These are phyloP conservation scores for Agrostemma githago DNA, from an alignment of 148 eudicot genomes.

Conservation along the genomic window DNA sequence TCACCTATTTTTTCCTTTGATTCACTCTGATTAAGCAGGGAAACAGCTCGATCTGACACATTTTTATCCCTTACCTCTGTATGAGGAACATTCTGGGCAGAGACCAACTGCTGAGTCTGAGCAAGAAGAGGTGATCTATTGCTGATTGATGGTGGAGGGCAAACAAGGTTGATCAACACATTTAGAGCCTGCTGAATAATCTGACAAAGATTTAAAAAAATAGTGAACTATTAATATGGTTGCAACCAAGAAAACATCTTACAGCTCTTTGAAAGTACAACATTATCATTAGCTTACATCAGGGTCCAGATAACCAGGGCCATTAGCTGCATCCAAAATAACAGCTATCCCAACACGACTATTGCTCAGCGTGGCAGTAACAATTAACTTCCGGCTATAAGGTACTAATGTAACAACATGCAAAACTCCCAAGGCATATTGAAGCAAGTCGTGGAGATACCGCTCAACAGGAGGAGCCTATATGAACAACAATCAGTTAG, in stretches of 20 bases:
- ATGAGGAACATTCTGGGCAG: slow-evolving; percentile 56
- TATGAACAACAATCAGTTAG: slow-evolving; percentile 14
- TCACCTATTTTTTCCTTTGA: slow-evolving; percentile 59
- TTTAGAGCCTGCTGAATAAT: slow-evolving; percentile 87
- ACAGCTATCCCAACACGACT: slow-evolving; percentile 95
- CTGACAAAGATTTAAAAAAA: slow-evolving; percentile 36
- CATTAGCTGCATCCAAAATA: slow-evolving; percentile 87
- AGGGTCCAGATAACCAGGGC: slow-evolving; percentile 81
- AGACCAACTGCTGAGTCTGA: slow-evolving; percentile 54
- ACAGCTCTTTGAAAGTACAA: not conserved
- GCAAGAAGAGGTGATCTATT: slow-evolving; percentile 56
- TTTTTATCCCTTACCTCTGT: slow-evolving; percentile 51
- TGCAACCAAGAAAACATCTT: not conserved
- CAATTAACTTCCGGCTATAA: slow-evolving; percentile 73
- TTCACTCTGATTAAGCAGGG: slow-evolving; percentile 49
- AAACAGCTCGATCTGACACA: slow-evolving; percentile 41
- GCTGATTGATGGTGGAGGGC: slow-evolving; percentile 98
- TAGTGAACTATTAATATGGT: not conserved
- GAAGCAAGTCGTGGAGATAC: slow-evolving; percentile 94
- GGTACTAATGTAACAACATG: slow-evolving; percentile 90
- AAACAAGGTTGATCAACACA: slow-evolving; percentile 89
- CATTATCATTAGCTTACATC: slow-evolving; percentile 55
- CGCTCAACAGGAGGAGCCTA: slow-evolving; percentile 96
- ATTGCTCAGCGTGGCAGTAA: slow-evolving; percentile 78
- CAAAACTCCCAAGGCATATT: slow-evolving; percentile 89